These are phyloP conservation scores for Pulveroboletus sp. DNA, from an alignment of 1,284 basidiomycete species.

Conservation along the genomic window DNA sequence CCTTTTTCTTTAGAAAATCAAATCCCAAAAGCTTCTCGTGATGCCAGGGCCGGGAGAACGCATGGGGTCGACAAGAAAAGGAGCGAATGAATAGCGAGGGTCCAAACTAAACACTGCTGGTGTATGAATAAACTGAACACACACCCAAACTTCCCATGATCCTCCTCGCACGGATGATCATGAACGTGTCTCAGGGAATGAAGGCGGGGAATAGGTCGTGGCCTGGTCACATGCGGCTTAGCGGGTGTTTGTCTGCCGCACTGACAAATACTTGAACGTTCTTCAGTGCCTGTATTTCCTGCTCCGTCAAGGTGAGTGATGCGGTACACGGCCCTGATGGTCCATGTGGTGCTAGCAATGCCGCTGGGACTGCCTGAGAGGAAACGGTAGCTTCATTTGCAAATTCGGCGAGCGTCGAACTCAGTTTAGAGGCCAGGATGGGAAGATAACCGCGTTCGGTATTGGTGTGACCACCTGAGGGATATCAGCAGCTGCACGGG, in stretches of 20 bases:
- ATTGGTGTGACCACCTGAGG: constrained; percentile 75
- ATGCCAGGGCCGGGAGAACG: neutral
- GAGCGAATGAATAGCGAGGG: neutral
- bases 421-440: constrained; percentile 60
- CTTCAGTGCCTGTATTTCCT: constrained; percentile 31
- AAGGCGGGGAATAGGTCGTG: neutral
- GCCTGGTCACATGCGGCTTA: constrained; percentile 44
- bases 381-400: constrained; percentile 19
- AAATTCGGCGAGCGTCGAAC: constrained; percentile 31
- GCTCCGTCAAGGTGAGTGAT: constrained; percentile 23
- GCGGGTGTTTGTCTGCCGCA: constrained; percentile 55
- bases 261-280: constrained; percentile 56
- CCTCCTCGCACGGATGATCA: neutral
- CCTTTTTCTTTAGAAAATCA: constrained; percentile 18
- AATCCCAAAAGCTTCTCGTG: constrained; percentile 21
- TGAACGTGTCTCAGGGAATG: neutral
- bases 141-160: neutral
- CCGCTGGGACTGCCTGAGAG: constrained; percentile 32
- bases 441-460: constrained; percentile 86
- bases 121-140: neutral
- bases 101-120: constrained; percentile 6
- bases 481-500: constrained; percentile 7
- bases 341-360: constrained; percentile 32
- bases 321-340: constrained; percentile 5
- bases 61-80: neutral